phyloP scores from a whole-genome alignment of 495 filamentous ascomycete species.

The Parathielavia hyrcaniae region DNA sequence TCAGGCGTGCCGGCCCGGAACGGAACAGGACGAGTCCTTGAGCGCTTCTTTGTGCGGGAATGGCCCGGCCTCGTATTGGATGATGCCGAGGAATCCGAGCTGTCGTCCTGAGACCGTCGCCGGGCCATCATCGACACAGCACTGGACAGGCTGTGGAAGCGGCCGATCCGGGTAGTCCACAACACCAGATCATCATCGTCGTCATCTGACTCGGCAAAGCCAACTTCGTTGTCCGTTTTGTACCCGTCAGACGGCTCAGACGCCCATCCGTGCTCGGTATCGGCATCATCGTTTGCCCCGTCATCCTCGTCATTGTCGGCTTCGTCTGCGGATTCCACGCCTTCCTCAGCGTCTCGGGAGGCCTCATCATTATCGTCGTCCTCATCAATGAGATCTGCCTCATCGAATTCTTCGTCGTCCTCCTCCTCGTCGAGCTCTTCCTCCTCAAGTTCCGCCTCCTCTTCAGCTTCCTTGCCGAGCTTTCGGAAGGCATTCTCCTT shows the following conservation, averaged over 20 bases:
- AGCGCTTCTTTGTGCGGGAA: constrained; percentile 27
- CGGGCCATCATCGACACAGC: constrained; percentile 32
- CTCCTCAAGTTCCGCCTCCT: constrained; percentile 71
- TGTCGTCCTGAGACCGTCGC: constrained; percentile 35
- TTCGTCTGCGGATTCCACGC: constrained; percentile 35
- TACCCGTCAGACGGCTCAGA: constrained; percentile 69
- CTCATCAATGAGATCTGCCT: constrained; percentile 40
- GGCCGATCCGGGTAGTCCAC: constrained; percentile 62
- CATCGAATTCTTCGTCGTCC: constrained; percentile 48
- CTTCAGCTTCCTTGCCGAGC: constrained; percentile 83
- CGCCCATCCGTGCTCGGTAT: constrained; percentile 56
- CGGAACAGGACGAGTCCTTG: constrained; percentile 35
- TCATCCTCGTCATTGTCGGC: constrained; percentile 39
- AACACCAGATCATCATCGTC: constrained; percentile 75
- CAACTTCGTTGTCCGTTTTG: constrained; percentile 92
- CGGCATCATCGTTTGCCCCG: constrained; percentile 36
- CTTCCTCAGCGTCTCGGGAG: constrained; percentile 39
- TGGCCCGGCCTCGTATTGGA: constrained; percentile 23
- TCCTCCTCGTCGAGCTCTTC: constrained; percentile 57
- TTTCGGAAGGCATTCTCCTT: constrained; percentile 86
- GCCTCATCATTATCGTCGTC: constrained; percentile 49
- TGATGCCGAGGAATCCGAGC: constrained; percentile 40
- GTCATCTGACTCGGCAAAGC: constrained; percentile 86
- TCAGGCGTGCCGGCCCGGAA: constrained; percentile 73
- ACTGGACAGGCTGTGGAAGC: constrained; percentile 40